Base-by-base conservation (phyloP, 2,329 filamentous ascomycete species). In the Huntiella abstrusa region DNA sequence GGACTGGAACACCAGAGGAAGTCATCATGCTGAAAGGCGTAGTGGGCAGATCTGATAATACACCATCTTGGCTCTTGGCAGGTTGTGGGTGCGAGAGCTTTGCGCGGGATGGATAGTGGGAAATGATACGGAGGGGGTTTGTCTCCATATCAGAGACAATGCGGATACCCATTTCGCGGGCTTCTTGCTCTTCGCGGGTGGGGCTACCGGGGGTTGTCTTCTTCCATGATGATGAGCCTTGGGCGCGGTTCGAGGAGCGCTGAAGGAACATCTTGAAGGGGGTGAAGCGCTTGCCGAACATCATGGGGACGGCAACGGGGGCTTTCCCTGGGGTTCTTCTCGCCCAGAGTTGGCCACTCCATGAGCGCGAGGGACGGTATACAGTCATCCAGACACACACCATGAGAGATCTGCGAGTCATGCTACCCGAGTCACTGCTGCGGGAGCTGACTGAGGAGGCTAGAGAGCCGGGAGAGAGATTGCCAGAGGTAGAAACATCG, bases 341-440 rank as follows among this genome's bases (percentile, higher is more conserved):
- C 8, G 47, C 43, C 47, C 47, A 49, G 33, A 49, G 37, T 32
- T 43, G 40, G 17, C 47, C 35, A 13, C 34, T 19, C 41, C 47
- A 37, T 28, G 40, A 34, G 16, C 42, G 46, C 32, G 47, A 43
- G n/a, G 42, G 38, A 17, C 42, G 40, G 43, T 49, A 50, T 4
- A 52, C 38, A 4, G 47, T 50, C 45, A 52, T 49, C 51, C 50
- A 52, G 10, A 52, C 45, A 39, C 51, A 52, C 10, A 52, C 48
- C 51, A 52, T 51, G 36, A 52, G 45, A 13, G 45, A 22, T 5
- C 50, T 41, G 7, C 47, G 47, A 4, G 46, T 22, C 13, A 39
- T 46, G 11, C 38, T 41, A n/a, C 33, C 42, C 11, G 38, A 43
- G n/a, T 38, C 33, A 28, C 34, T 40, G 15, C 28, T 43, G 13